Evolutionary conservation across 2,329 filamentous ascomycete species (phyloP).

Genomic region (Xylariaceae sp.): DNA sequence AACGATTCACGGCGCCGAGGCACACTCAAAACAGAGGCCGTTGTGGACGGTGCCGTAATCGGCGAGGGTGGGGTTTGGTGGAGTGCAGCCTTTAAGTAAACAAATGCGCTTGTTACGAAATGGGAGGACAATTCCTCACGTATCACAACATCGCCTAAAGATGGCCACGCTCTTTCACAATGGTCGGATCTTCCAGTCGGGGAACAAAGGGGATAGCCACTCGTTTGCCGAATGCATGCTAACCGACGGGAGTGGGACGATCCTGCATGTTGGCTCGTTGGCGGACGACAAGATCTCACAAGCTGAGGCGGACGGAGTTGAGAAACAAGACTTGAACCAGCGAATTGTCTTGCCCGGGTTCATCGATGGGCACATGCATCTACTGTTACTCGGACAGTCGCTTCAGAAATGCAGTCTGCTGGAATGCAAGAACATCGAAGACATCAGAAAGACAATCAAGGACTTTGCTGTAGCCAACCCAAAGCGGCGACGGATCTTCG

Average conservation of each 20-base stretch:
- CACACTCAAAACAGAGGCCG: too few species aligned
- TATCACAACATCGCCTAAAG: not conserved
- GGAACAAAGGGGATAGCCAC: slow-evolving; percentile 21
- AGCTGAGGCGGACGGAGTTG: slow-evolving; percentile 25
- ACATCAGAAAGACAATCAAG: slow-evolving; percentile 47
- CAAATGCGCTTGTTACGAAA: too few species aligned
- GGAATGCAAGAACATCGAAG: slow-evolving; percentile 43
- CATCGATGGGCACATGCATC: slow-evolving; percentile 58
- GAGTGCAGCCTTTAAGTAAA: too few species aligned
- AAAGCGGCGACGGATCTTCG: slow-evolving; percentile 45
- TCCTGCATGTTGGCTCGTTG: slow-evolving; percentile 36
- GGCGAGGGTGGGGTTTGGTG: too few species aligned
- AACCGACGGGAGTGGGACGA: slow-evolving; percentile 32
- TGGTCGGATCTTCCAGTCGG: slow-evolving; percentile 58
- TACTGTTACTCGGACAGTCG: slow-evolving; percentile 53
- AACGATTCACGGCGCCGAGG: too few species aligned
- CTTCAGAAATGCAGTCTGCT: slow-evolving; percentile 50
- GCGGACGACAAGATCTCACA: slow-evolving; percentile 30
- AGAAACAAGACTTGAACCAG: slow-evolving; percentile 36
- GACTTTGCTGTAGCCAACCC: slow-evolving; percentile 45
- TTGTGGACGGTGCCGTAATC: too few species aligned
- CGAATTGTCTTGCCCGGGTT: slow-evolving; percentile 51
- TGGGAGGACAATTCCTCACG: too few species aligned
- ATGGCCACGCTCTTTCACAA: slow-evolving; percentile 55
- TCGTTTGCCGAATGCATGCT: slow-evolving; percentile 39